Evolutionary conservation across 306 rosid genomes (phyloP).

Genomic region (Fragaria ananassa): DNA sequence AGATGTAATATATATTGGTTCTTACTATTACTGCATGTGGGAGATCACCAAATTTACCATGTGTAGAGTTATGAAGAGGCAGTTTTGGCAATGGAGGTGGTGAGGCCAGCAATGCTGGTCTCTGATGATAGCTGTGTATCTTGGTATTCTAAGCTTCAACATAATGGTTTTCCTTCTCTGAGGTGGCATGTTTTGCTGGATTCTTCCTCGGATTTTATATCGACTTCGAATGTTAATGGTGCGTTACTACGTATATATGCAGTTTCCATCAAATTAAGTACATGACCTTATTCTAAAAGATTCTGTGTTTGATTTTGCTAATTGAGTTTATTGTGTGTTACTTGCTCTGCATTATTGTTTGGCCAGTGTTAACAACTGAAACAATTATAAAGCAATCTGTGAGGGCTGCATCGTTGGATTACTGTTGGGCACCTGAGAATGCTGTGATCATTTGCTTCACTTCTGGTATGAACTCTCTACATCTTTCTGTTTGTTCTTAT

Average conservation of each 20-base stretch:
- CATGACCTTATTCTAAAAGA: background rate
- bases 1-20: background rate
- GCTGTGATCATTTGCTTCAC: slow-evolving; percentile 77
- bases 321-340: background rate
- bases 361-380: slow-evolving; percentile 50
- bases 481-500: background rate
- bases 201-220: slow-evolving; percentile 35
- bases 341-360: slow-evolving; percentile 14
- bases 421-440: slow-evolving; percentile 65
- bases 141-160: slow-evolving; percentile 57
- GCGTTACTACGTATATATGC: slow-evolving; percentile 9
- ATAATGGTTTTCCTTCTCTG: slow-evolving; percentile 47
- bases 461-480: slow-evolving; percentile 55
- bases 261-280: background rate
- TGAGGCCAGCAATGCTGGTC: slow-evolving; percentile 71
- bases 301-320: background rate
- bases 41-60: background rate
- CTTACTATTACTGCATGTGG: background rate
- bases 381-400: slow-evolving; percentile 42
- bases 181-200: slow-evolving; percentile 61
- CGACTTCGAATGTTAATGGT: slow-evolving; percentile 17
- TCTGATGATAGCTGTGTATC: slow-evolving; percentile 53
- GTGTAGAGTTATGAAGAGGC: slow-evolving; percentile 74
- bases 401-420: slow-evolving; percentile 32
- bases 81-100: slow-evolving; percentile 51